These are phyloP conservation scores for Chaetomium sp. DNA, from an alignment of 2,329 filamentous ascomycete species.

Conservation along the genomic window DNA sequence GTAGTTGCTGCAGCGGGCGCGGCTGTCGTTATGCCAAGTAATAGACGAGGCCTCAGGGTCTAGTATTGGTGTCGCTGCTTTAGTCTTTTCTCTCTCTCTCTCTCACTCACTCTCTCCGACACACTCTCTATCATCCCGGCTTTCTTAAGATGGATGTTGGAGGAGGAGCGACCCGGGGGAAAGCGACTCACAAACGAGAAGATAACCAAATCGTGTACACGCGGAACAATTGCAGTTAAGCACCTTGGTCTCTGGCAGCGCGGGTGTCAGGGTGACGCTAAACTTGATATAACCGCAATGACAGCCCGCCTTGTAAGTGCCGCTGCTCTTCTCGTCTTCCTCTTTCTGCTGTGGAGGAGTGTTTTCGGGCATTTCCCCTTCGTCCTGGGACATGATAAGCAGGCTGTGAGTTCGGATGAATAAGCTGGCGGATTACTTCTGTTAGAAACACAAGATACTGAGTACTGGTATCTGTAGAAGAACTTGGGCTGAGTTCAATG, in stretches of 20 bases:
- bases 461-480: too few species aligned
- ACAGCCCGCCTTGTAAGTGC: constrained; percentile 53
- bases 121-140: neutral
- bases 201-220: constrained; percentile 54
- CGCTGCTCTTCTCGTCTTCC: constrained; percentile 30
- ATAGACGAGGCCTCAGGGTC: constrained; percentile 17
- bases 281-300: constrained; percentile 57
- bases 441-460: too few species aligned
- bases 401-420: neutral
- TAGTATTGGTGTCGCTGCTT: constrained; percentile 2
- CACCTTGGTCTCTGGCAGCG: constrained; percentile 49
- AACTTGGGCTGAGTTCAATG: too few species aligned
- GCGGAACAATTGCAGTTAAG: constrained; percentile 58
- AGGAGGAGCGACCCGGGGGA: neutral
- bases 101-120: neutral
- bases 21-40: constrained; percentile 44
- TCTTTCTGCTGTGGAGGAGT: constrained; percentile 7
- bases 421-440: neutral
- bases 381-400: neutral
- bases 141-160: neutral
- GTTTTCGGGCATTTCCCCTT: neutral
- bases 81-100: constrained; percentile 26
- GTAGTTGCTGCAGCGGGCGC: constrained; percentile 42
- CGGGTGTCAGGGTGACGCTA: constrained; percentile 51
- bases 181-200: constrained; percentile 49